Conservation (phyloP, 306 rosid genomes). For the Hylodesmum podocarpum region DNA sequence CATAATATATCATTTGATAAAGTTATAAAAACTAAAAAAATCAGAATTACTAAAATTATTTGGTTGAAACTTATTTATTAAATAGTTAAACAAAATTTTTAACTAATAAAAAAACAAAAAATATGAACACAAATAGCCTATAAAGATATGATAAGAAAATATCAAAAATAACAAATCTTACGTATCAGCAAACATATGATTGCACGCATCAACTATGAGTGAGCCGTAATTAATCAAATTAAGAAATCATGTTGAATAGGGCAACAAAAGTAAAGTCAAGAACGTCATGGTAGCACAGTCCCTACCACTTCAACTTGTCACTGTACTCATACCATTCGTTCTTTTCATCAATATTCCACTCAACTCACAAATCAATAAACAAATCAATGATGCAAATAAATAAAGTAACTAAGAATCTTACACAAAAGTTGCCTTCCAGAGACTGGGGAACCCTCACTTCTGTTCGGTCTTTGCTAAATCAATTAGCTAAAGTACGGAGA, state of each 20-base stretch:
- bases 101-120: too few relatives aligned
- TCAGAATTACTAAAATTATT: too few relatives aligned
- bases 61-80: too few relatives aligned
- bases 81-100: too few relatives aligned
- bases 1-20: too few relatives aligned
- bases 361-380: background rate
- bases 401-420: conserved; percentile 25
- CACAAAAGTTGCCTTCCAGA: conserved; percentile 30
- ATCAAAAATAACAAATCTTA: background rate
- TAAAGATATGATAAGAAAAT: background rate
- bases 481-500: background rate
- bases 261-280: conserved; percentile 43
- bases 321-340: background rate
- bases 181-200: background rate
- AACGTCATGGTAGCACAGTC: conserved; percentile 26
- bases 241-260: background rate
- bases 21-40: too few relatives aligned
- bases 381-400: background rate
- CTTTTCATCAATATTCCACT: background rate
- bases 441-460: conserved; percentile 25
- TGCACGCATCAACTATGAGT: conserved; percentile 12
- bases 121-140: too few relatives aligned
- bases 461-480: background rate
- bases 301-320: conserved; percentile 41
- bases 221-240: conserved; percentile 1